Evolutionary conservation across 768 basidiomycete species (phyloP).

Genomic region (Naganishia friedmannii): DNA sequence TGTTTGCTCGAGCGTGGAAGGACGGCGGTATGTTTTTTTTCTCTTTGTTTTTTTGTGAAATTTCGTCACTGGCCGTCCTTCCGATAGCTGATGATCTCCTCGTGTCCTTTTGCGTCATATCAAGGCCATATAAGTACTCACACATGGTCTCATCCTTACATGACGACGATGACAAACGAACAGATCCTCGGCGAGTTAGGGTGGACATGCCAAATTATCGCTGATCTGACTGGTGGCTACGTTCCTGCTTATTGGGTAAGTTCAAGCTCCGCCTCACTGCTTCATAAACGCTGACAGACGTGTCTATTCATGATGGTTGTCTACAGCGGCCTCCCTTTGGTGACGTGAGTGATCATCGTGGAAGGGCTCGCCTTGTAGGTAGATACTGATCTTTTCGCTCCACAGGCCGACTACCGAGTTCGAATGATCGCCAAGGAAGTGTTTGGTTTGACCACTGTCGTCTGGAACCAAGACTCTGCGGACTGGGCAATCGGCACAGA

Average conservation of each 20-base stretch:
- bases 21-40: conserved; percentile 31
- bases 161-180: conserved; percentile 59
- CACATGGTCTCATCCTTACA: conserved; percentile 50
- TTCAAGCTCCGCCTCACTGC: not conserved
- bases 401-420: conserved; percentile 65
- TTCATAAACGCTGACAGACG: not conserved
- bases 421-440: conserved; percentile 79
- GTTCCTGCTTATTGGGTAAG: conserved; percentile 70
- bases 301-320: not conserved
- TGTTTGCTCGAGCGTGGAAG: conserved; percentile 61
- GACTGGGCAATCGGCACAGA: conserved; percentile 67
- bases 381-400: not conserved
- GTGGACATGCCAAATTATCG: conserved; percentile 74
- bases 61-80: not conserved
- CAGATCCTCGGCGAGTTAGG: conserved; percentile 73
- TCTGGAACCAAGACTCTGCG: conserved; percentile 79
- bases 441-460: conserved; percentile 76
- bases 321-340: conserved; percentile 32
- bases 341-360: conserved; percentile 20
- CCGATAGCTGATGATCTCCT: no score
- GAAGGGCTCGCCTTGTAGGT: not conserved
- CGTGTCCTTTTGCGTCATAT: no score
- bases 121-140: conserved; percentile 51
- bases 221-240: conserved; percentile 71
- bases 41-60: not conserved